Conservation (phyloP, 2,329 filamentous ascomycete genomes). For the Epichloe scottii region DNA sequence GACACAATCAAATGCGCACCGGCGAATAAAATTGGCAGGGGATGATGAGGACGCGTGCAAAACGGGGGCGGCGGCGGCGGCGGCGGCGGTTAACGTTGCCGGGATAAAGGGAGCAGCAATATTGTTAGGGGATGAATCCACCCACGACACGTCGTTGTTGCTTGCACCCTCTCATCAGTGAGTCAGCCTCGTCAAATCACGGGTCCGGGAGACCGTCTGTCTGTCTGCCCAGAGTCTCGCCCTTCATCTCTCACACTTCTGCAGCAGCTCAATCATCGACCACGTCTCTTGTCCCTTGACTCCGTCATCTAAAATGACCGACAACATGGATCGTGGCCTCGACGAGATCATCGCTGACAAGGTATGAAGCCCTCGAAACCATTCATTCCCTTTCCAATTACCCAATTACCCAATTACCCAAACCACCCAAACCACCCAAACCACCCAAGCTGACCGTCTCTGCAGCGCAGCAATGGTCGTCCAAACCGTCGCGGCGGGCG, state of each 20-base stretch:
- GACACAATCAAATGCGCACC: not conserved
- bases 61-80: not conserved
- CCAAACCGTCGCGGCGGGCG: constrained; percentile 25
- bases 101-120: not conserved
- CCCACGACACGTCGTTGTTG: not conserved
- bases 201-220: not conserved
- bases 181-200: not conserved
- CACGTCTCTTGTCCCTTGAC: not conserved
- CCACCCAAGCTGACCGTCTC: not conserved
- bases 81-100: not conserved
- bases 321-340: constrained; percentile 40
- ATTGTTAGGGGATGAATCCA: too few species aligned
- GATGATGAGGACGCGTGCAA: not conserved
- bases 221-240: not conserved
- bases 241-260: not conserved
- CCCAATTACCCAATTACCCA: not conserved
- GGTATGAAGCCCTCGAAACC: constrained; percentile 16
- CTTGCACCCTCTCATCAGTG: not conserved
- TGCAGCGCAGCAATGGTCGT: constrained; percentile 21
- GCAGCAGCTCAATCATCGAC: not conserved
- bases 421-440: not conserved
- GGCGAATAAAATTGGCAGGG: not conserved
- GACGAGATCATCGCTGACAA: constrained; percentile 44
- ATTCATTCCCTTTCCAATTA: not conserved
- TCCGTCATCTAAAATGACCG: constrained; percentile 19